phyloP scores from a whole-genome alignment of 1,139 yeast species.

The Arxiozyma telluris region DNA sequence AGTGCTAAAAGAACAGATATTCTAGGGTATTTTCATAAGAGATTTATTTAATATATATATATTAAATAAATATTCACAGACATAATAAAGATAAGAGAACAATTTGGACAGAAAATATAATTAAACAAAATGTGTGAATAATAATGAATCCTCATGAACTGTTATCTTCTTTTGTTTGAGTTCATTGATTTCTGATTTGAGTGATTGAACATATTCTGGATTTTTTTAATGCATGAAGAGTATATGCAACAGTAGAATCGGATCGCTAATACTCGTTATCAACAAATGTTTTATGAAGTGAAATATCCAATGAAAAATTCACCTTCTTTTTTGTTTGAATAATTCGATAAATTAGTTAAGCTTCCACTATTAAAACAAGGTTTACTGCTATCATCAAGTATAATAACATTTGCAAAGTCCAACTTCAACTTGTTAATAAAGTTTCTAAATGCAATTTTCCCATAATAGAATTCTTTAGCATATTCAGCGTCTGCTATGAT shows the following conservation, averaged over 20 bases:
- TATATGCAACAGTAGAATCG: conserved; percentile 16
- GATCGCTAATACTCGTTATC: conserved; percentile 20
- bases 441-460: background rate
- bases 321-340: conserved; percentile 2
- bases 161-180: conserved; percentile 24
- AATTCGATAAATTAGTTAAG: background rate
- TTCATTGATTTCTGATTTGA: conserved; percentile 23
- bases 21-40: too few species aligned
- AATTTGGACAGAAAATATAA: background rate
- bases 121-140: conserved; percentile 18
- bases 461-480: conserved; percentile 16
- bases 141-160: conserved; percentile 22
- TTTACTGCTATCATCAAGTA: background rate
- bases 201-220: conserved; percentile 14
- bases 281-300: conserved; percentile 14
- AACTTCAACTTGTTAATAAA: background rate
- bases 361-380: background rate
- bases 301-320: conserved; percentile 12
- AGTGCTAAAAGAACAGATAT: too few species aligned
- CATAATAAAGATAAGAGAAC: background rate
- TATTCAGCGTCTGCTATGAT: conserved; percentile 10
- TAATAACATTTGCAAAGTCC: background rate
- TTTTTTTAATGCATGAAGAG: conserved; percentile 12
- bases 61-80: too few species aligned
- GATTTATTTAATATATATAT: too few species aligned